A percentile compares a stretch with the other conserved stretches of the same genome.
Conservation (phyloP, 2,329 filamentous ascomycete genomes). For the Kalaharituber pfeilii region DNA sequence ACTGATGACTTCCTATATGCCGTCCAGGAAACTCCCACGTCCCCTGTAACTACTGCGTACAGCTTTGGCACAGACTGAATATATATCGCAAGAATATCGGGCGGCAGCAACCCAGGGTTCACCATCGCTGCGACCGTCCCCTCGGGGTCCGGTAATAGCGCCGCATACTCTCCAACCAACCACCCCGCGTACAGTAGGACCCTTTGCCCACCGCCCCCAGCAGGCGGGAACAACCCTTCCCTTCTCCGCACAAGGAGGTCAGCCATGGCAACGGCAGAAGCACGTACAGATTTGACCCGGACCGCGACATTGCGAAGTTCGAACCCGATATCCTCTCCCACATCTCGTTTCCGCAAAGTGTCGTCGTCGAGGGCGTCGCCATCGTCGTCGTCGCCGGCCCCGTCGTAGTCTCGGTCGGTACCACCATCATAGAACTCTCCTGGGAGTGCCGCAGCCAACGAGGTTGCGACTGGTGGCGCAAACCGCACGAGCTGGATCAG, state of each 20-base stretch:
- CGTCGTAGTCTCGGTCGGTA: conserved; percentile 4
- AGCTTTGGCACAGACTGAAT: conserved; percentile 77
- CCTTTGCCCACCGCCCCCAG: conserved; percentile 37
- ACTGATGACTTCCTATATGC: conserved; percentile 54
- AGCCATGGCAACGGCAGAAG: conserved; percentile 64
- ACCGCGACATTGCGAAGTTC: conserved; percentile 84
- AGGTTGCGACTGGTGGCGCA: conserved; percentile 31
- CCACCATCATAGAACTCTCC: background rate
- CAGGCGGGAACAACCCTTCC: conserved; percentile 32
- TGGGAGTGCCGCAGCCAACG: conserved; percentile 8
- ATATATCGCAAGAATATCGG: conserved; percentile 57
- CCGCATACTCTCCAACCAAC: conserved; percentile 75
- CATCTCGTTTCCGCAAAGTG: conserved; percentile 23
- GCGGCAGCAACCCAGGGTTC: conserved; percentile 43
- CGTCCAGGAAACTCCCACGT: conserved; percentile 51
- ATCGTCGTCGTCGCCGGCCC: conserved; percentile 12
- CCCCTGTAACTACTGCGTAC: conserved; percentile 53
- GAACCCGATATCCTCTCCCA: conserved; percentile 57
- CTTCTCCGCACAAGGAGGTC: conserved; percentile 51
- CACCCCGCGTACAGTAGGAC: conserved; percentile 63
- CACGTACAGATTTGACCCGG: conserved; percentile 68
- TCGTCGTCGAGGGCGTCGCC: conserved; percentile 14
- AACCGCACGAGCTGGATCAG: conserved; percentile 68
- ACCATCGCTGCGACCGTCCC: conserved; percentile 57
- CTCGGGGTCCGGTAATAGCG: conserved; percentile 49